Percentiles rank a stretch among this genome's conserved stretches.
Conservation (phyloP, 257 asterid species). For the Plantago ovata region DNA sequence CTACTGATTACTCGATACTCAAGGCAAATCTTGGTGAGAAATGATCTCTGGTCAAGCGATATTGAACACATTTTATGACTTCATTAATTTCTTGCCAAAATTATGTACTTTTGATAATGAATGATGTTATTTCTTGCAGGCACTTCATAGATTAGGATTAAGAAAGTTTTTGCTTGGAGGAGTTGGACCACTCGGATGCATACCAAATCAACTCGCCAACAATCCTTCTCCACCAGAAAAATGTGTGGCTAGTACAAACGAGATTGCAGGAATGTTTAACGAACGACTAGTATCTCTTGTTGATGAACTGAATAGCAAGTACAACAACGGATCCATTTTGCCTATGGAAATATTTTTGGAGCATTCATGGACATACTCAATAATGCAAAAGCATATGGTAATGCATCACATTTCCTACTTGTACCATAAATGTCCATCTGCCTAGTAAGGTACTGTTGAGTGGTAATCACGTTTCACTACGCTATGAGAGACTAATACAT, state of each 20-base stretch:
- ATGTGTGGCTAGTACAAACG: constrained; percentile 44
- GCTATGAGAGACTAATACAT: too few relatives aligned
- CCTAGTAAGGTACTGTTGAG: too few relatives aligned
- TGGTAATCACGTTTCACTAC: too few relatives aligned
- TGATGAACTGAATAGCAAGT: constrained; percentile 44
- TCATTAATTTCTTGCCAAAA: not conserved
- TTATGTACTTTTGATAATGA: too few relatives aligned
- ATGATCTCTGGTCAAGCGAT: not conserved
- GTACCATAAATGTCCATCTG: not conserved
- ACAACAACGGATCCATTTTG: constrained; percentile 38
- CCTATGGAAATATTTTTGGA: constrained; percentile 56
- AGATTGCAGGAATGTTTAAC: constrained; percentile 43
- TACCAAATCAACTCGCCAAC: constrained; percentile 60
- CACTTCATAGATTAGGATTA: constrained; percentile 47
- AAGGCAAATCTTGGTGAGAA: constrained; percentile 43
- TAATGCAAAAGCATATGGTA: constrained; percentile 54
- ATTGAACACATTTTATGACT: not conserved
- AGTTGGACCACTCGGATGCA: constrained; percentile 79
- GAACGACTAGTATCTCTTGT: constrained; percentile 37
- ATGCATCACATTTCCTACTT: not conserved
- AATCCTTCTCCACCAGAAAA: constrained; percentile 40
- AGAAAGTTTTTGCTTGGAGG: constrained; percentile 59
- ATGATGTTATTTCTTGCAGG: constrained; percentile 29
- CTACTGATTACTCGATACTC: constrained; percentile 51
- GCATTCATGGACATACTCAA: constrained; percentile 45